phyloP scores from a whole-genome alignment of 2,329 filamentous ascomycete species.

The Aspergillus sp. region DNA sequence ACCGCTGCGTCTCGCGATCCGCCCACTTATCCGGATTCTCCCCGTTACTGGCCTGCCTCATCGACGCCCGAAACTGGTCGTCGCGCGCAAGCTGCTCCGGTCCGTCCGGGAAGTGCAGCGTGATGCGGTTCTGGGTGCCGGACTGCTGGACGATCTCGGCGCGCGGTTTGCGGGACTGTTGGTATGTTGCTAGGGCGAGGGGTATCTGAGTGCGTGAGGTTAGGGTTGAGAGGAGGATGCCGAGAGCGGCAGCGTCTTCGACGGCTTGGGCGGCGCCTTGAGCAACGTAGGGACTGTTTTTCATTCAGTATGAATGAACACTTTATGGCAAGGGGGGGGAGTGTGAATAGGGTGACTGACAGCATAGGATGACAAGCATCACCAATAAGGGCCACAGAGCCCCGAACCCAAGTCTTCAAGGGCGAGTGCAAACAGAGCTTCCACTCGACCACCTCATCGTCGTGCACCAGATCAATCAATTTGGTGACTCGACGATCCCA shows the following conservation, averaged over 20 bases:
- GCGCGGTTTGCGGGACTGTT: conserved; percentile 31
- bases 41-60: conserved; percentile 16
- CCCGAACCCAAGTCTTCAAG: conserved; percentile 27
- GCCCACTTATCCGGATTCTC: conserved; percentile 55
- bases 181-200: conserved; percentile 28
- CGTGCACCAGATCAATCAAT: conserved; percentile 53
- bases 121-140: conserved; percentile 27
- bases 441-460: conserved; percentile 39
- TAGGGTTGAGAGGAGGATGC: conserved; percentile 26
- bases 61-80: conserved; percentile 27
- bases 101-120: conserved; percentile 32
- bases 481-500: conserved; percentile 53
- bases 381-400: conserved; percentile 32
- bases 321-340: no score
- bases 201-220: conserved; percentile 25
- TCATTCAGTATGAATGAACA: no score
- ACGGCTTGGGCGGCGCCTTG: conserved; percentile 43
- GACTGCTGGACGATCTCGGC: conserved; percentile 33
- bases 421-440: conserved; percentile 28
- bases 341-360: conserved; percentile 13
- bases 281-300: conserved; percentile 25
- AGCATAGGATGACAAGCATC: conserved; percentile 41
- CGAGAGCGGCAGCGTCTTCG: conserved; percentile 35
- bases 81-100: conserved; percentile 35
- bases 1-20: conserved; percentile 54